Conservation (phyloP, 176 grass and related monocot genomes). For the Zea luxurians region DNA sequence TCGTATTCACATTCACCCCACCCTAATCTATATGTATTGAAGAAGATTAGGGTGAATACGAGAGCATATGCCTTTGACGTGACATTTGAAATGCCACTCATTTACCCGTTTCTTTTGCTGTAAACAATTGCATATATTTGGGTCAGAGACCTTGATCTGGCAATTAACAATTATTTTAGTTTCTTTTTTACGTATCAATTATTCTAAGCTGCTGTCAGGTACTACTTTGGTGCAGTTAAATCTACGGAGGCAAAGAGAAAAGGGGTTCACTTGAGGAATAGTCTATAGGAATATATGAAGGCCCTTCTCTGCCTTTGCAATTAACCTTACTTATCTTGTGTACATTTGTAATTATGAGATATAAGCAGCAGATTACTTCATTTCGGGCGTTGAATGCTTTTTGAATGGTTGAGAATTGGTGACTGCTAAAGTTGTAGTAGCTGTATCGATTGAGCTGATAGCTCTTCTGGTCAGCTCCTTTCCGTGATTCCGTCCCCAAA, state of each 20-base stretch:
- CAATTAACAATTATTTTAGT: background rate
- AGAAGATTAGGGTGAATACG: too few relatives aligned
- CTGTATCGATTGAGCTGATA: background rate
- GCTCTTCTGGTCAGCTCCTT: too few relatives aligned
- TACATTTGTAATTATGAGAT: background rate
- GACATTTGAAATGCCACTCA: background rate
- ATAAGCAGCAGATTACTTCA: background rate
- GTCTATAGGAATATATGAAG: background rate
- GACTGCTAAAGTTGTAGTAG: background rate
- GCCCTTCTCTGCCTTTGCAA: background rate
- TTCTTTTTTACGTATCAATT: background rate
- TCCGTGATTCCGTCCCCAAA: too few relatives aligned
- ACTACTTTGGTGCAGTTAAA: background rate
- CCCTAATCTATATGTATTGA: too few relatives aligned
- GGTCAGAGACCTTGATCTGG: background rate
- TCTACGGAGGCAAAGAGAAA: background rate
- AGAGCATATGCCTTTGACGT: too few relatives aligned
- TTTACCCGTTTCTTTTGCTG: background rate
- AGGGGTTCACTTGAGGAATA: background rate
- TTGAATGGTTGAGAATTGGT: background rate
- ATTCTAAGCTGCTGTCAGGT: background rate
- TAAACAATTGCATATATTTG: background rate
- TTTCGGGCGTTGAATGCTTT: background rate
- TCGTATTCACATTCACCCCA: too few relatives aligned
- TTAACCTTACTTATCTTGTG: background rate